Base-by-base conservation (phyloP, 257 asterid genomes). In the Solanum clarkiae region DNA sequence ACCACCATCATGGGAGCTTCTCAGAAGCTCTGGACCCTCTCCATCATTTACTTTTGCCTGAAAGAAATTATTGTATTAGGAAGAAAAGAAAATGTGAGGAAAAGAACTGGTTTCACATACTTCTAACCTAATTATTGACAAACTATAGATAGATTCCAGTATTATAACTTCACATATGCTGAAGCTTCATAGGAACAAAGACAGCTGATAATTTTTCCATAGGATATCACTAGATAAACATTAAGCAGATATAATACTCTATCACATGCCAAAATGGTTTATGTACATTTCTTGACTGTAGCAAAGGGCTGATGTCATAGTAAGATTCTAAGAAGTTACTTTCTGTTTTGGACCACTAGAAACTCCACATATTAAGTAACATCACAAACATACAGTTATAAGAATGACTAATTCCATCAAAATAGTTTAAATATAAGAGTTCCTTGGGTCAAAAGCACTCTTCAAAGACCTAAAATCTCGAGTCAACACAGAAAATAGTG, bases 41-140 rank as follows among this genome's bases (percentile, higher is more conserved):
- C 99, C 99, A 77, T 94, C 97, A 84, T 96, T 96, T 91, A 95
- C 89, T 85, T 95, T 96, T 89, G 97, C 93, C 99, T 96, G 93
- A 81, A 86, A 86, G 82, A 85, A 68, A 84, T 77, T 44, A 51
- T 68, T 65, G 85, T 14, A 75, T 75, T 75, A 49, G 81, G 81
- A 75, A 75, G 26, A 77, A 77, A 51, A 13, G 60, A 47, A 75
- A 8, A 75, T 26, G 45, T 49, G 82, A 75, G 44, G 81, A 49
- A 51, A 49, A 45, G 57, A 45, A 44, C 36, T 18, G 1, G 80
- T 72, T 72, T 72, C 80, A 51, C 83, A 53, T 51, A 17, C 65
- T 79, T 79, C 8, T 79, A 16, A 53, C 65, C 18, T 79, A 51
- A 79, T 16, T 29, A 79, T 26, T 53, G 49, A 53, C 16, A 51